phyloP scores from a whole-genome alignment of 129 eudicot species.

The Daucus carota region DNA sequence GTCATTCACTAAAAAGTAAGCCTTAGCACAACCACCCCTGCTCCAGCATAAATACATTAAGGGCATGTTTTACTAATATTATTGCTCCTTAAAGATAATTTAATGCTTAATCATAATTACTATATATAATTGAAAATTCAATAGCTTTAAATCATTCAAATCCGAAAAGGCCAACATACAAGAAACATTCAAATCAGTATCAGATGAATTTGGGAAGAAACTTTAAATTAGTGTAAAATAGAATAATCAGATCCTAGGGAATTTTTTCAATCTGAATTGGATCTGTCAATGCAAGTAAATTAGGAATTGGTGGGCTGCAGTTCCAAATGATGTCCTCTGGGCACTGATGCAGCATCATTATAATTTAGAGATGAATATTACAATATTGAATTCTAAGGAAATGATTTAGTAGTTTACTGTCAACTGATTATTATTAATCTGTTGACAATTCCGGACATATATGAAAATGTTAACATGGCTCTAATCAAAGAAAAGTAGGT shows the following conservation, averaged over 20 bases:
- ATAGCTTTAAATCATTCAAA: no score
- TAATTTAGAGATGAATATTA: not conserved
- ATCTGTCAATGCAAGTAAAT: not conserved
- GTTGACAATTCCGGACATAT: no score
- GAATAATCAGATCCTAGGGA: conserved; percentile 51
- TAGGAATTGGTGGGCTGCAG: not conserved
- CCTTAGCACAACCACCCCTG: conserved; percentile 78
- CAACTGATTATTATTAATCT: not conserved
- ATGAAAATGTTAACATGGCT: not conserved
- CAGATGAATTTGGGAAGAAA: conserved; percentile 74
- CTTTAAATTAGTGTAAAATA: conserved; percentile 85
- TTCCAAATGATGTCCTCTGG: not conserved
- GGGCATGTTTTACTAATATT: not conserved
- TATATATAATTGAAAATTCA: conserved; percentile 28
- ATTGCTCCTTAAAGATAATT: not conserved
- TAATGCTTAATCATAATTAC: not conserved
- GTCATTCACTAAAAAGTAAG: conserved; percentile 60
- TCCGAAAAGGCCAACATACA: conserved; percentile 53
- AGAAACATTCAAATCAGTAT: conserved; percentile 68
- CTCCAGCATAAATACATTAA: conserved; percentile 47
- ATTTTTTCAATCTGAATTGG: conserved; percentile 38
- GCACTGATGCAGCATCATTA: not conserved
- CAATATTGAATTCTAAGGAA: no score
- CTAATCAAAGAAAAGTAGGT: not conserved
- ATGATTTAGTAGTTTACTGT: not conserved